These are phyloP conservation scores for Linum tenue DNA, from an alignment of 345 rosid genomes.

Conservation along the genomic window DNA sequence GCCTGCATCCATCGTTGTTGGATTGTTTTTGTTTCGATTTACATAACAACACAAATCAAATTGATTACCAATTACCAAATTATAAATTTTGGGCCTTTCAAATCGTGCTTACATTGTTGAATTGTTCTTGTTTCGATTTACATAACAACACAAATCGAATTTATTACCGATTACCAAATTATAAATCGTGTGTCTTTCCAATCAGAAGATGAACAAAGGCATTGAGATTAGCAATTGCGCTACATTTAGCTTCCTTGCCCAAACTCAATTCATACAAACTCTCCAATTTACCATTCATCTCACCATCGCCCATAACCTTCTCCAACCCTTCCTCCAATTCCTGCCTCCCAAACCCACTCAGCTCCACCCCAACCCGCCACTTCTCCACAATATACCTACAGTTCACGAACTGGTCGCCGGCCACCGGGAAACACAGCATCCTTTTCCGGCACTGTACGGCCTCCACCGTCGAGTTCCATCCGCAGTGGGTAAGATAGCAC, in stretches of 20 bases:
- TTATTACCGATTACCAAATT: no score
- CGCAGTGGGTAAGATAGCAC: slow-evolving; percentile 66
- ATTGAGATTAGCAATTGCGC: not conserved
- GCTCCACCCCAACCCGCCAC: slow-evolving; percentile 51
- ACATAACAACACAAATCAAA: no score
- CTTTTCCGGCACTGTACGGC: slow-evolving; percentile 37
- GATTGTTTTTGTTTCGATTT: no score
- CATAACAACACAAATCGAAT: no score
- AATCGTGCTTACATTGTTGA: no score
- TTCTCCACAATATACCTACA: slow-evolving; percentile 45
- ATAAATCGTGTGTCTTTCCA: no score
- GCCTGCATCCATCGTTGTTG: no score
- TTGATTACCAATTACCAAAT: no score
- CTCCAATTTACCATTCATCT: not conserved
- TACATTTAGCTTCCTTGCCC: not conserved
- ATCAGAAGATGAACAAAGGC: not conserved
- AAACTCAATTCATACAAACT: not conserved
- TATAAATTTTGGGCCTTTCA: no score
- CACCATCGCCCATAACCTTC: not conserved
- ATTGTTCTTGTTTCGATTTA: no score
- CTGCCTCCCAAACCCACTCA: slow-evolving; percentile 32
- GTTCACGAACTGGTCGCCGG: slow-evolving; percentile 74
- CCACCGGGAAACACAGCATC: slow-evolving; percentile 63
- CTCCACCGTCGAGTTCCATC: slow-evolving; percentile 83
- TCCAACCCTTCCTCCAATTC: slow-evolving; percentile 26